Evolutionary conservation across 495 filamentous ascomycete species (phyloP), one percentile per base, ranked within the genome.

Genomic region (Podospora fimiseda): DNA sequence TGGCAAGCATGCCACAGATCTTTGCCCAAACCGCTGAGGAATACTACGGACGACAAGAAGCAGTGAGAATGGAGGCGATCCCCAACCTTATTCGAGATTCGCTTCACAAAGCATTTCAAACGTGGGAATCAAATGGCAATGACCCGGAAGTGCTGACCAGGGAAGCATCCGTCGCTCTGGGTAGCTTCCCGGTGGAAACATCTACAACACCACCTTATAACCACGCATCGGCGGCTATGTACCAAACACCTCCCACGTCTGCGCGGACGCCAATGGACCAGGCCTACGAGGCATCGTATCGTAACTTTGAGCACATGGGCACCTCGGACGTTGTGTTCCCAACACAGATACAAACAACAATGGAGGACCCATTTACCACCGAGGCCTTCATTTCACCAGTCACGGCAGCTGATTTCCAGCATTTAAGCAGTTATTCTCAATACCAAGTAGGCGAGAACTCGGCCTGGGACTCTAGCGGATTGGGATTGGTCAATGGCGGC

Each of bases 21-120:
- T 65, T 65, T 50, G 53, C 49, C 9, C 53, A 54, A 39, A 55
- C 62, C 0, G 62, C 57, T 16, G 57, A 61, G 21, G 57, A 57
- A 19, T 53, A 62, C 13, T 30, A 38, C 3, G 59, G 61, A 6
- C 19, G 55, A 16, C 57, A 22, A 2, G 48, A 60, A 0, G n/a
- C 13, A 7, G 38, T 66, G 11, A 18, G 46, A 8, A 58, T 64
- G 55, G 59, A 58, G 2, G 42, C 37, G 37, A 57, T 67, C 30
- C 54, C 53, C 18, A 43, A 40, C 4, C 55, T 67, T 24, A 55
- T 67, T n/a, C 39, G 60, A n/a, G 57, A 55, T 2, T 51, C 64
- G 0, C 48, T 67, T 20, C 52, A 49, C 6, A 59, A 52, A 30
- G 64, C 64, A 1, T 64, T 64, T 46, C 30, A 51, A 14, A 24